Conservation (phyloP, 2,329 filamentous ascomycete species). For the Ophiostoma sp. region DNA sequence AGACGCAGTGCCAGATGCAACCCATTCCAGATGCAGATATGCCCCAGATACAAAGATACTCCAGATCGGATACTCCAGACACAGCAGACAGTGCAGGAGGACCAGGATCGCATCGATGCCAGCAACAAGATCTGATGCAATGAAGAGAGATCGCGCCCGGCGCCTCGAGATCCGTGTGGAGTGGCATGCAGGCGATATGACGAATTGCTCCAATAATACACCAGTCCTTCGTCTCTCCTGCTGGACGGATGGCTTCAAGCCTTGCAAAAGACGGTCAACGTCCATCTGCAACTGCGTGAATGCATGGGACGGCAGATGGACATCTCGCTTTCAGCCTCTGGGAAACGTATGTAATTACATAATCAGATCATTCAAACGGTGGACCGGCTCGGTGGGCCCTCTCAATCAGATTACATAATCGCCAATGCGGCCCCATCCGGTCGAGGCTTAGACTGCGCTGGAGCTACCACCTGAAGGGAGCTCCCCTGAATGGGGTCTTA, state of each 20-base stretch:
- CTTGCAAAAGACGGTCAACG: not conserved
- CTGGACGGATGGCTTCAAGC: not conserved
- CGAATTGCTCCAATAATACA: conserved; percentile 6
- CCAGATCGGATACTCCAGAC: no score
- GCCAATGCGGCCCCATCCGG: not conserved
- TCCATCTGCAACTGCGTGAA: no score
- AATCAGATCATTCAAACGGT: not conserved
- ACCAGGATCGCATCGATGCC: no score
- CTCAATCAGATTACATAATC: not conserved
- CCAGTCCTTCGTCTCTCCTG: not conserved
- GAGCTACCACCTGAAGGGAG: conserved; percentile 2
- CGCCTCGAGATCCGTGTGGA: conserved; percentile 1
- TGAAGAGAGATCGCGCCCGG: not conserved
- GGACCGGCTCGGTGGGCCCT: not conserved
- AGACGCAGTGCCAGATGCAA: no score
- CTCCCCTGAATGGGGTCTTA: conserved; percentile 13
- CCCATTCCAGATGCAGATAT: no score
- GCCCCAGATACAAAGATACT: no score
- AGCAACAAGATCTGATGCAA: not conserved
- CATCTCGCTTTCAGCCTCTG: not conserved
- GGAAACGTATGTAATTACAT: not conserved
- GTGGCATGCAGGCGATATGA: conserved; percentile 19
- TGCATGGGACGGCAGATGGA: no score
- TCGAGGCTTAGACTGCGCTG: not conserved
- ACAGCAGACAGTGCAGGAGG: no score